These are phyloP conservation scores for Dioszegia aurantiaca DNA, from an alignment of 768 basidiomycete species.

Conservation along the genomic window DNA sequence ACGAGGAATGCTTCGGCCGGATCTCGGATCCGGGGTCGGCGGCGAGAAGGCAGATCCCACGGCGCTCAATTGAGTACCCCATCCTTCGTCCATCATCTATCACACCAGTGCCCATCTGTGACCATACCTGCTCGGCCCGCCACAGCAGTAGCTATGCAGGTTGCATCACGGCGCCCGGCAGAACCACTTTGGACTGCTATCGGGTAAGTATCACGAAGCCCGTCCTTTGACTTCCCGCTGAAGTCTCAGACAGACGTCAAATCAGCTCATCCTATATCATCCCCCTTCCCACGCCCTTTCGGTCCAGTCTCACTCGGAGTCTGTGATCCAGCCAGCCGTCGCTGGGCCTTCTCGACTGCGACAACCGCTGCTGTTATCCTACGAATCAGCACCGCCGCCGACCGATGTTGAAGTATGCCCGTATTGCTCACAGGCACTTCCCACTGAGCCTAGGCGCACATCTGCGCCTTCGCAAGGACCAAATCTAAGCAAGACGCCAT, in stretches of 20 bases:
- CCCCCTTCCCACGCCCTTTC: conserved; percentile 44
- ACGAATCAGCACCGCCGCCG: conserved; percentile 3
- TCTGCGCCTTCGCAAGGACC: not conserved
- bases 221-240: not conserved
- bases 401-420: conserved; percentile 29
- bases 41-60: too few species aligned
- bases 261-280: conserved; percentile 50
- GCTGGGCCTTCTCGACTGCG: conserved; percentile 19
- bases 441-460: conserved; percentile 4
- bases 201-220: conserved; percentile 19
- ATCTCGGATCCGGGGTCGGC: too few species aligned
- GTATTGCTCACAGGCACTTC: conserved; percentile 43
- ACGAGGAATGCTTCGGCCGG: too few species aligned
- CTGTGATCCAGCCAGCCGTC: not conserved
- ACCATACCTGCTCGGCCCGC: not conserved
- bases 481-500: conserved; percentile 15
- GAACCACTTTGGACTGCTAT: conserved; percentile 35
- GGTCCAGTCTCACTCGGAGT: conserved; percentile 32
- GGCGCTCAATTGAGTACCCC: too few species aligned
- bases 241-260: conserved; percentile 37
- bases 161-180: not conserved
- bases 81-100: too few species aligned
- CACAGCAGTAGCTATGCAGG: not conserved
- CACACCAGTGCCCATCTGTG: too few species aligned
- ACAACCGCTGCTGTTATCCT: conserved; percentile 18